phyloP scores from a whole-genome alignment of 2,329 filamentous ascomycete species.

The Fusarium sublunatum region DNA sequence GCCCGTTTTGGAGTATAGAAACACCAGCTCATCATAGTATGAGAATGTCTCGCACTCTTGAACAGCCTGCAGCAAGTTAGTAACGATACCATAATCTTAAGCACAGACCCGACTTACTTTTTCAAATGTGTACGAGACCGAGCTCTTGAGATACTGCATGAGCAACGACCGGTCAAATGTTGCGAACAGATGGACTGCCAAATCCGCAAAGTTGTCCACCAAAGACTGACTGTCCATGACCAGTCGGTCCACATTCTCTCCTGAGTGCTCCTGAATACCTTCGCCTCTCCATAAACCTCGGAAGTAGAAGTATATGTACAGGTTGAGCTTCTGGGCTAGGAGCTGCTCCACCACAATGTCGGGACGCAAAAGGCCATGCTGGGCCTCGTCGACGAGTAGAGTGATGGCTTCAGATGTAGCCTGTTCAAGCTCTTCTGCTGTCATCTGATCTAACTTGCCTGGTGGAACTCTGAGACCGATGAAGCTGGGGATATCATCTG shows the following conservation, averaged over 20 bases:
- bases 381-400: conserved; percentile 89
- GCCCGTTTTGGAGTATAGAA: conserved; percentile 93
- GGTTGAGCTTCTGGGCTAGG: conserved; percentile 70
- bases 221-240: conserved; percentile 72
- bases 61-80: conserved; percentile 61
- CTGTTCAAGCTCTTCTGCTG: conserved; percentile 77
- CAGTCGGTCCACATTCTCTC: conserved; percentile 67
- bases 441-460: conserved; percentile 73
- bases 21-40: conserved; percentile 93
- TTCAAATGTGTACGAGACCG: conserved; percentile 89
- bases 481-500: conserved; percentile 89
- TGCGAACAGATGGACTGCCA: conserved; percentile 87
- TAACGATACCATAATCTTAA: not conserved
- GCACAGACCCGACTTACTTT: conserved; percentile 56
- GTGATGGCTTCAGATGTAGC: conserved; percentile 85
- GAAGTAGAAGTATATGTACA: conserved; percentile 94
- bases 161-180: conserved; percentile 82
- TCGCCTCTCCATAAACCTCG: conserved; percentile 85
- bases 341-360: conserved; percentile 83
- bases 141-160: conserved; percentile 87
- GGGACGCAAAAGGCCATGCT: conserved; percentile 85
- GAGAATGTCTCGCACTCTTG: conserved; percentile 82
- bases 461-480: conserved; percentile 86
- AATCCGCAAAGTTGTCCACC: conserved; percentile 87
- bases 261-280: conserved; percentile 65